phyloP scores from a whole-genome alignment of 345 rosid genomes.

The Cardamine occulta region DNA sequence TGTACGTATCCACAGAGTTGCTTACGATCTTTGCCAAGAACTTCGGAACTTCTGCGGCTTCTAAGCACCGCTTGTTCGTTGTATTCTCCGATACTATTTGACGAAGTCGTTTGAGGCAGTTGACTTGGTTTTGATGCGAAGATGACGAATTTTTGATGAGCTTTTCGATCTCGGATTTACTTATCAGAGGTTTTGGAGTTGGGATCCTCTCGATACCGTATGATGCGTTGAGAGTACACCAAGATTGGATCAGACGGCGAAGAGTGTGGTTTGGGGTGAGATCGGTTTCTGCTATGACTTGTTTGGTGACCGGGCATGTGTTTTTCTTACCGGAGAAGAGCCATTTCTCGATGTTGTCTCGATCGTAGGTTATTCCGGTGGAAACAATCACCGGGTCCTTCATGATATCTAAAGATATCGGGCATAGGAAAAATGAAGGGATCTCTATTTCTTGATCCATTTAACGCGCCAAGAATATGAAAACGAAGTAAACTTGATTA shows the following conservation, averaged over 20 bases:
- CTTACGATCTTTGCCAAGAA: conserved; percentile 57
- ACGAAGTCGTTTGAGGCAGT: conserved; percentile 59
- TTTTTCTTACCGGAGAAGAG: conserved; percentile 54
- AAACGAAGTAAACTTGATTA: not conserved
- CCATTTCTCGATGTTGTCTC: conserved; percentile 78
- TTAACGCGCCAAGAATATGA: conserved; percentile 4
- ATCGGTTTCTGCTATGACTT: conserved; percentile 56
- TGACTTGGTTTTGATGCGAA: conserved; percentile 55
- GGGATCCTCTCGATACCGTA: conserved; percentile 85
- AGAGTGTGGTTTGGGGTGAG: conserved; percentile 90
- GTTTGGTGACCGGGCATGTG: conserved; percentile 82
- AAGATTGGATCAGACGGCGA: conserved; percentile 83
- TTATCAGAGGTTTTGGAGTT: conserved; percentile 79
- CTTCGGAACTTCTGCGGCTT: conserved; percentile 68
- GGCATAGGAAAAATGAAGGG: conserved; percentile 69
- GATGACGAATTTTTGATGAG: conserved; percentile 56
- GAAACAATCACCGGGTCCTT: conserved; percentile 71
- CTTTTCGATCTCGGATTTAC: conserved; percentile 61
- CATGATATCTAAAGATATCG: conserved; percentile 79
- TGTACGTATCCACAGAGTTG: conserved; percentile 37
- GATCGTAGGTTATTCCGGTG: conserved; percentile 79
- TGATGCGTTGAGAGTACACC: conserved; percentile 92
- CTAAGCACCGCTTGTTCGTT: conserved; percentile 74
- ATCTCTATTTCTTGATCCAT: conserved; percentile 76
- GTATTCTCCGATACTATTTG: conserved; percentile 60